These are phyloP conservation scores for Pholiota adiposa DNA, from an alignment of 1,284 basidiomycete species.

Conservation along the genomic window DNA sequence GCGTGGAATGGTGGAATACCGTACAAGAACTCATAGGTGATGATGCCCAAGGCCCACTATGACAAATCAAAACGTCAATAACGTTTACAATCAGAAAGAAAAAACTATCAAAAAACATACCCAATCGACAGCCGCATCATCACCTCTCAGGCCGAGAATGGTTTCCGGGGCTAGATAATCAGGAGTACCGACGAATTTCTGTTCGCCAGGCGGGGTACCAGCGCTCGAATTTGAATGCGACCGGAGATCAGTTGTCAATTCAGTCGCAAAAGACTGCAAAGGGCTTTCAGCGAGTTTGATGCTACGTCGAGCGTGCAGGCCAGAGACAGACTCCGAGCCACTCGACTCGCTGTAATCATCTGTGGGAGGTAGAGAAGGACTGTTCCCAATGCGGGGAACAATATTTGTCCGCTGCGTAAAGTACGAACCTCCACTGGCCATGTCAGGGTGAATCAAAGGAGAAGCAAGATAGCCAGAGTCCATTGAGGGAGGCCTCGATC, in stretches of 20 bases:
- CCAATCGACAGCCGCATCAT: conserved; percentile 98
- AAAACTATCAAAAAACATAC: conserved; percentile 43
- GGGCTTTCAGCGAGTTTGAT: conserved; percentile 70
- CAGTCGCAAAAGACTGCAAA: conserved; percentile 80
- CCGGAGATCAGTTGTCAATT: conserved; percentile 81
- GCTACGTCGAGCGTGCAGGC: conserved; percentile 59
- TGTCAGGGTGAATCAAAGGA: conserved; percentile 65
- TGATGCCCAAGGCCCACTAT: conserved; percentile 97
- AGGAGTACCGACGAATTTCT: conserved; percentile 95
- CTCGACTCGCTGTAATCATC: conserved; percentile 88
- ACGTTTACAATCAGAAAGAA: conserved; percentile 22
- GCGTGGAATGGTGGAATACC: conserved; percentile 98
- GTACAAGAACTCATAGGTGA: conserved; percentile 98
- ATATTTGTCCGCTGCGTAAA: conserved; percentile 70
- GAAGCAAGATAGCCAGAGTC: conserved; percentile 82
- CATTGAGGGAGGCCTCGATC: conserved; percentile 79
- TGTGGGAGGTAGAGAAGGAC: conserved; percentile 67
- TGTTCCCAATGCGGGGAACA: conserved; percentile 59
- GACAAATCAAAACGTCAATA: conserved; percentile 10
- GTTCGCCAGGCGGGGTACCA: conserved; percentile 79
- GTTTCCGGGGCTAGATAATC: conserved; percentile 98
- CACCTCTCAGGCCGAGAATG: conserved; percentile 93
- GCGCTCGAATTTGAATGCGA: conserved; percentile 57
- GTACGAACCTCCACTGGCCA: conserved; percentile 73
- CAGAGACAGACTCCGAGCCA: conserved; percentile 78